These are phyloP conservation scores for Neurospora sp. DNA, from an alignment of 495 filamentous ascomycete species.

Conservation along the genomic window DNA sequence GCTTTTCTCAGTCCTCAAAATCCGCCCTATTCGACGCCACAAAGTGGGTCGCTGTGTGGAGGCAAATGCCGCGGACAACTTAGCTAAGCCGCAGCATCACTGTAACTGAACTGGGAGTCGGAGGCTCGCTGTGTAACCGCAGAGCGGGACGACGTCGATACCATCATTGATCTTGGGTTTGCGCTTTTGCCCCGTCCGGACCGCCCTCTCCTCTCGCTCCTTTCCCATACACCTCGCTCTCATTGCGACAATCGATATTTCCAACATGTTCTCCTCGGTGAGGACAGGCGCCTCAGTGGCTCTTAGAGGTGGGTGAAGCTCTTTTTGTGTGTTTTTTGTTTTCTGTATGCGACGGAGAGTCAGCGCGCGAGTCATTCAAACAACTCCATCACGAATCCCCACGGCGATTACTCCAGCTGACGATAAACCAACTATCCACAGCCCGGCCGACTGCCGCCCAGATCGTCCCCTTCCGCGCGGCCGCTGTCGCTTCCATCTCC, in stretches of 20 bases:
- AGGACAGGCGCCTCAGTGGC: constrained; percentile 57
- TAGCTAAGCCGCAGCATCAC: not conserved
- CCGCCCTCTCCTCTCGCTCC: not conserved
- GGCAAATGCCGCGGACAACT: not conserved
- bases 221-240: not conserved
- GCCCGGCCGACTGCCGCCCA: constrained; percentile 50
- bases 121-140: not conserved
- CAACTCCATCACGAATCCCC: not conserved
- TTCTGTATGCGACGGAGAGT: not conserved
- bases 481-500: constrained; percentile 51
- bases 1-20: not conserved
- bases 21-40: not conserved
- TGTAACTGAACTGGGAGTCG: not conserved
- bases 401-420: constrained; percentile 7
- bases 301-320: constrained; percentile 51
- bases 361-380: not conserved
- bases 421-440: constrained; percentile 18
- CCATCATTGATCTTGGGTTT: not conserved
- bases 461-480: constrained; percentile 49
- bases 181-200: not conserved
- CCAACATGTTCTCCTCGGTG: constrained; percentile 52
- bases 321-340: not conserved
- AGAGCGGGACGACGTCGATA: not conserved
- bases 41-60: not conserved
- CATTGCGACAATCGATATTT: not conserved